A percentile compares a stretch with the other conserved stretches of the same genome.
Evolutionary conservation across 305 asterid genomes (phyloP).

Genomic region (Fraxinus latifolia): DNA sequence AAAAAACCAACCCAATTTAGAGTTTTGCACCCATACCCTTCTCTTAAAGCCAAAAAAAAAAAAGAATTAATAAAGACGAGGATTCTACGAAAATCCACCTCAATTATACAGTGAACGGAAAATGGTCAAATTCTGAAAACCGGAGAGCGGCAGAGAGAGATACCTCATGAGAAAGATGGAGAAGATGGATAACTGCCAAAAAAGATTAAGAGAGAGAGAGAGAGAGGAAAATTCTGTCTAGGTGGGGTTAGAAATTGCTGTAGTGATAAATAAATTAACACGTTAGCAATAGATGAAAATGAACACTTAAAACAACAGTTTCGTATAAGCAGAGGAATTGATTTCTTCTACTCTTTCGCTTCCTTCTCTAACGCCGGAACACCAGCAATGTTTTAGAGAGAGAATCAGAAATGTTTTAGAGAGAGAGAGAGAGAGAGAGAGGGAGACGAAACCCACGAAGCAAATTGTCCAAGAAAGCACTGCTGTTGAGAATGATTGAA

Average conservation of each 20-base stretch:
- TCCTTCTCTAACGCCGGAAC: constrained; percentile 48
- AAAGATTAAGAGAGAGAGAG: neutral
- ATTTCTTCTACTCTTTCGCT: constrained; percentile 55
- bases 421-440: neutral
- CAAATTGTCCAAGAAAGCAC: constrained; percentile 27
- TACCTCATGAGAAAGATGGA: constrained; percentile 34
- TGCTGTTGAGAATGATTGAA: constrained; percentile 44
- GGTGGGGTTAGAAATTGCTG: constrained; percentile 17
- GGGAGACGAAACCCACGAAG: constrained; percentile 26
- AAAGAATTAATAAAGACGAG: neutral
- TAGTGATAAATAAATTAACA: constrained; percentile 6
- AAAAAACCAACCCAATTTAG: neutral
- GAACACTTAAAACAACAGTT: constrained; percentile 20
- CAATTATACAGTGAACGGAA: neutral
- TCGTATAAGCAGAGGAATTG: constrained; percentile 53
- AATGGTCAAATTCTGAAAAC: neutral
- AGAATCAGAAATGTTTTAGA: constrained; percentile 3
- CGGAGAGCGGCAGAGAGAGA: constrained; percentile 2
- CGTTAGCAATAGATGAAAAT: neutral
- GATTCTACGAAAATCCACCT: neutral
- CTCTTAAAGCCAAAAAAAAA: neutral
- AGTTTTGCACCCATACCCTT: constrained; percentile 1
- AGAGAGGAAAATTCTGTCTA: neutral
- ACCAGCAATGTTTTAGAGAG: constrained; percentile 21
- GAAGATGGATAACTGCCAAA: constrained; percentile 19